These are phyloP conservation scores for Excoecaria cochinchinensis DNA, from an alignment of 345 rosid species.

Conservation along the genomic window DNA sequence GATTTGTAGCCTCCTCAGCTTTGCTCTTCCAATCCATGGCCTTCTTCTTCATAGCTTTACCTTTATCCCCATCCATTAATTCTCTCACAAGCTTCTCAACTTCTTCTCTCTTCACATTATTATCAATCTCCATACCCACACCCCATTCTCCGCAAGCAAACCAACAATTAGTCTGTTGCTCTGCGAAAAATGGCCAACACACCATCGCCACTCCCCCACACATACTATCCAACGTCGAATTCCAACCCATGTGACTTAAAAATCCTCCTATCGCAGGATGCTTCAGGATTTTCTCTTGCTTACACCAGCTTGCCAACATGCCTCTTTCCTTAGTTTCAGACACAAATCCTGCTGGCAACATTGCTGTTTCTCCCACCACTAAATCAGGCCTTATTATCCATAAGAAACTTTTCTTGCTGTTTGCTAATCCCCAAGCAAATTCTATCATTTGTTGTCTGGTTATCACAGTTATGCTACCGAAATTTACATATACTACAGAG, in stretches of 20 bases:
- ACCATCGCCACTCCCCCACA: constrained; percentile 22
- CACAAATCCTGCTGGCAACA: constrained; percentile 20
- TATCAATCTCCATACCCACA: constrained; percentile 23
- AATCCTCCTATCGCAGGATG: constrained; percentile 27
- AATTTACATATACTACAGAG: constrained; percentile 30
- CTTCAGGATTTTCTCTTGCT: constrained; percentile 23
- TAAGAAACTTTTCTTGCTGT: constrained; percentile 18
- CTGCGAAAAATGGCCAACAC: constrained; percentile 26
- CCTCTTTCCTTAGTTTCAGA: constrained; percentile 17
- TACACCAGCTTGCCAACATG: constrained; percentile 28
- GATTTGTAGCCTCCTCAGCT: not conserved
- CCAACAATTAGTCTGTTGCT: constrained; percentile 25
- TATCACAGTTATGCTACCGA: constrained; percentile 27
- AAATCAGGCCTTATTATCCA: constrained; percentile 36
- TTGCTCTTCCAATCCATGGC: constrained; percentile 12
- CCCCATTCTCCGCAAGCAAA: constrained; percentile 25
- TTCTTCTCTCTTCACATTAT: constrained; percentile 16
- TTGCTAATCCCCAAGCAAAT: constrained; percentile 36
- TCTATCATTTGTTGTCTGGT: constrained; percentile 21
- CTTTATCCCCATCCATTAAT: constrained; percentile 12
- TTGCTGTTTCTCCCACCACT: not conserved
- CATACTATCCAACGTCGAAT: constrained; percentile 26
- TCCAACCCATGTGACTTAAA: constrained; percentile 34
- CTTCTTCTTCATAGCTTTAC: constrained; percentile 5
- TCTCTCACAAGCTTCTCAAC: constrained; percentile 10